Percentiles rank a stretch among this genome's conserved stretches.
These are phyloP conservation scores for Salix koriyanagi DNA, from an alignment of 345 rosid genomes.

Conservation along the genomic window DNA sequence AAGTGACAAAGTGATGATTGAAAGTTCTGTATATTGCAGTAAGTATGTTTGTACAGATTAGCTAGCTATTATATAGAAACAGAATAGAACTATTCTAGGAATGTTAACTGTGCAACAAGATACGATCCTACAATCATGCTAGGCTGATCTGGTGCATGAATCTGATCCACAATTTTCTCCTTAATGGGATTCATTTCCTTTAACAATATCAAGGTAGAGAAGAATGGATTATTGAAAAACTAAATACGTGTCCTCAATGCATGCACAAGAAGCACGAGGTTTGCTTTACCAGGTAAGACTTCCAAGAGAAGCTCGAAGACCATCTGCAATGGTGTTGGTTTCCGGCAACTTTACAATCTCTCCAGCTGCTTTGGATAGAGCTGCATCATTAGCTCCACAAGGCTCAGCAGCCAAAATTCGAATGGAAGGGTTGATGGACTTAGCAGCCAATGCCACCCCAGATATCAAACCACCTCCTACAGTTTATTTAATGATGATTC, in stretches of 20 bases:
- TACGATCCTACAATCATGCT: too few species aligned
- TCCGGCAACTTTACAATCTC: conserved; percentile 55
- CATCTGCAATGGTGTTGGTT: conserved; percentile 78
- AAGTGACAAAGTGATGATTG: too few species aligned
- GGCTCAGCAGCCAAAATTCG: conserved; percentile 88
- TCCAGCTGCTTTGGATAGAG: conserved; percentile 80
- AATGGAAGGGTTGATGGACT: conserved; percentile 74
- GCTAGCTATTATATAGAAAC: too few species aligned
- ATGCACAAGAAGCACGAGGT: neutral
- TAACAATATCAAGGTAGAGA: neutral
- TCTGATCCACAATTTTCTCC: too few species aligned
- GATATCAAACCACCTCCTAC: conserved; percentile 84
- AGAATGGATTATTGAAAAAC: neutral
- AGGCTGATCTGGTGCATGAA: too few species aligned
- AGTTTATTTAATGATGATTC: neutral
- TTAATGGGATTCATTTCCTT: too few species aligned
- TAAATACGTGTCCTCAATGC: neutral
- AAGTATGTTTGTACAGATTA: too few species aligned
- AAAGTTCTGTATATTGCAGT: too few species aligned
- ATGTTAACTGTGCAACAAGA: too few species aligned
- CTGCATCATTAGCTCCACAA: conserved; percentile 83
- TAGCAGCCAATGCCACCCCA: conserved; percentile 91
- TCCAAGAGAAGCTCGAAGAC: conserved; percentile 83
- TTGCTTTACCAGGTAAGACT: conserved; percentile 66
- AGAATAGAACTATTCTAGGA: too few species aligned